Percentiles rank a stretch among this genome's conserved stretches.
Conservation (phyloP, 139 green algal species). For the Helicosporidium sp. region DNA sequence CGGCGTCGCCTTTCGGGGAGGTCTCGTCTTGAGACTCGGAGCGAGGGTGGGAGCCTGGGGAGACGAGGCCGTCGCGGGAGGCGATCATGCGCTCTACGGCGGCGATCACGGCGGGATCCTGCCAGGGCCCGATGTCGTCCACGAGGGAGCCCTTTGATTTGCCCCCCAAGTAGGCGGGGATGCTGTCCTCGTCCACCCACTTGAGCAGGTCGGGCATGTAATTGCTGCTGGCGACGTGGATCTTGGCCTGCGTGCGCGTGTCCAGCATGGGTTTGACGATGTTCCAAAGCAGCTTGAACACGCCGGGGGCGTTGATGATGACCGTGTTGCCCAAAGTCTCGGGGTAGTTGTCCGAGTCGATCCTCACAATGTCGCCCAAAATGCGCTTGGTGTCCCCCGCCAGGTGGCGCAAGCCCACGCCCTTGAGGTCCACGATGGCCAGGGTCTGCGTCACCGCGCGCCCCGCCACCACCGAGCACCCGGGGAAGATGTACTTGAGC, state of each 20-base stretch:
- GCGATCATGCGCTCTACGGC: no score
- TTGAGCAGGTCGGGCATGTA: conserved; percentile 51
- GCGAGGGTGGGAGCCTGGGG: no score
- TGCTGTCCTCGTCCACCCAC: conserved; percentile 46
- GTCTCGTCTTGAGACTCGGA: no score
- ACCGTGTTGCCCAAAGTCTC: conserved; percentile 59
- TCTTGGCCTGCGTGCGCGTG: conserved; percentile 51
- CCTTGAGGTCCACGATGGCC: conserved; percentile 76
- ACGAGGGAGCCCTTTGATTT: conserved; percentile 40
- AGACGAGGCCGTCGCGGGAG: no score
- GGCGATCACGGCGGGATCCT: conserved; percentile 31
- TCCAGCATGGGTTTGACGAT: conserved; percentile 58
- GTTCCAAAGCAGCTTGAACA: conserved; percentile 51
- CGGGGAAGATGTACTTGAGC: conserved; percentile 58
- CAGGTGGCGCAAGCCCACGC: conserved; percentile 45
- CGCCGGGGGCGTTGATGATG: conserved; percentile 65
- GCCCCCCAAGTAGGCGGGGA: conserved; percentile 59
- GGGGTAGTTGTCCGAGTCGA: conserved; percentile 53
- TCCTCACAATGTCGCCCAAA: conserved; percentile 24
- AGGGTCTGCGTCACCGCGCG: conserved; percentile 63
- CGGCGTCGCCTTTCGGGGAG: no score
- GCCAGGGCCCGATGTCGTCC: conserved; percentile 66
- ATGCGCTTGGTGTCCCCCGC: conserved; percentile 32
- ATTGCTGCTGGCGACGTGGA: conserved; percentile 50
- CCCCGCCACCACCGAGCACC: conserved; percentile 35